Evolutionary conservation across 805 yeast species (phyloP).

Genomic region (Debaryomyces tyrocola): DNA sequence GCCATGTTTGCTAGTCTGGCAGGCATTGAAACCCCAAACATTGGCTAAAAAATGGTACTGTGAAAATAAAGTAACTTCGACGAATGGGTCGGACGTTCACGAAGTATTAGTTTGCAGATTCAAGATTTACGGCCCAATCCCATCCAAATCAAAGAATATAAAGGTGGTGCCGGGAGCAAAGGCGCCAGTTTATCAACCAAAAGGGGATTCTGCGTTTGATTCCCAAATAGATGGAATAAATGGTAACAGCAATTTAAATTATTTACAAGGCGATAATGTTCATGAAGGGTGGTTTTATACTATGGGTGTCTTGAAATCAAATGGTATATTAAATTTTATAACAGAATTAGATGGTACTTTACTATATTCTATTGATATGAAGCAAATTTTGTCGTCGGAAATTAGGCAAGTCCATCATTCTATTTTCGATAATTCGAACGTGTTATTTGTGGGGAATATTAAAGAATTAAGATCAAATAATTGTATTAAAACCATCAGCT

Average conservation of each 20-base stretch:
- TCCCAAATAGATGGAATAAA: neutral
- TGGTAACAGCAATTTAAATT: slow-evolving; percentile 6
- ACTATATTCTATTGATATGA: slow-evolving; percentile 58
- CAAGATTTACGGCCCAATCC: slow-evolving; percentile 63
- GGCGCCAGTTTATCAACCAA: slow-evolving; percentile 33
- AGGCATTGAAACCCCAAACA: slow-evolving; percentile 51
- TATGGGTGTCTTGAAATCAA: slow-evolving; percentile 66
- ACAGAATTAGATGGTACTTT: slow-evolving; percentile 64
- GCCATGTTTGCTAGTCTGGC: slow-evolving; percentile 55
- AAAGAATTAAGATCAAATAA: slow-evolving; percentile 51
- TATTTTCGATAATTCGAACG: slow-evolving; percentile 57
- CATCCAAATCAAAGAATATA: slow-evolving; percentile 38
- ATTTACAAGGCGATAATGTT: slow-evolving; percentile 9
- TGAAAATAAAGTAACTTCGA: slow-evolving; percentile 32
- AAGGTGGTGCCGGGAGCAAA: slow-evolving; percentile 36
- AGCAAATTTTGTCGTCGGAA: slow-evolving; percentile 55
- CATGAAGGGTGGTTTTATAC: slow-evolving; percentile 70
- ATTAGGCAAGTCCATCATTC: slow-evolving; percentile 65
- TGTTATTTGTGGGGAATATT: slow-evolving; percentile 57
- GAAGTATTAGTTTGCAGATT: slow-evolving; percentile 61
- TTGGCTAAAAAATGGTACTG: slow-evolving; percentile 55
- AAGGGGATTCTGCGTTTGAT: slow-evolving; percentile 4
- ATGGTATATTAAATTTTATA: slow-evolving; percentile 61
- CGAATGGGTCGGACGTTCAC: slow-evolving; percentile 19
- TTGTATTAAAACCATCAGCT: slow-evolving; percentile 29